Evolutionary conservation across 306 rosid species (phyloP).

Genomic region (Malus orientalis): DNA sequence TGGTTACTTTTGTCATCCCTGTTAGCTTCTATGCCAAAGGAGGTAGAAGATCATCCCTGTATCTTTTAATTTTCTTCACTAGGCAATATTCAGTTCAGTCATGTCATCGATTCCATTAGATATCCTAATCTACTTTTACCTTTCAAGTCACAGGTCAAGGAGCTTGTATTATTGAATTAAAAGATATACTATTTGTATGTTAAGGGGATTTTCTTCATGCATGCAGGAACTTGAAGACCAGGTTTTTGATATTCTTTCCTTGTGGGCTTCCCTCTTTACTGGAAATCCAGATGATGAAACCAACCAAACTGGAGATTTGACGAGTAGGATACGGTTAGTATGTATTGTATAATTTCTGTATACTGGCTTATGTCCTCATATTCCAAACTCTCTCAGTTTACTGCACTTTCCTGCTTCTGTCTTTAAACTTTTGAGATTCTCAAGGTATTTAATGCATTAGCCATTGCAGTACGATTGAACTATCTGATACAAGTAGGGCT

Average conservation of each 20-base stretch:
- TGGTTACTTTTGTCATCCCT: constrained; percentile 91
- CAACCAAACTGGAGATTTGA: constrained; percentile 51
- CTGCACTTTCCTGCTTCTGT: neutral
- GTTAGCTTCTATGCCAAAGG: constrained; percentile 80
- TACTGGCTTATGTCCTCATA: neutral
- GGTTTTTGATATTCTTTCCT: constrained; percentile 88
- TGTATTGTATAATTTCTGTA: neutral
- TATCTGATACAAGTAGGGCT: neutral
- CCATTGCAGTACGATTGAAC: neutral
- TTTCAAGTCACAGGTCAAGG: neutral
- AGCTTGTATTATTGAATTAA: neutral
- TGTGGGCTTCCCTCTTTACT: constrained; percentile 71
- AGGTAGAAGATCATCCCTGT: constrained; percentile 41
- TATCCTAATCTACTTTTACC: neutral
- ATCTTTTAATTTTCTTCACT: constrained; percentile 1
- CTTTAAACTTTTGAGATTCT: neutral
- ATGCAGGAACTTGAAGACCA: constrained; percentile 87
- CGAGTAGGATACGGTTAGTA: constrained; percentile 48
- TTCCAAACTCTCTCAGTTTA: neutral
- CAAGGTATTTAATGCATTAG: neutral
- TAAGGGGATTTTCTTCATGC: constrained; percentile 19
- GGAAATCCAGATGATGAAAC: constrained; percentile 62
- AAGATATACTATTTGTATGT: constrained; percentile 8
- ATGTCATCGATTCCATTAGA: neutral
- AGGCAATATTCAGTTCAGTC: neutral